Percentiles rank a stretch among this genome's conserved stretches.
phyloP scores from a whole-genome alignment of 352 stramenopile genomes.

The Globisporangium alternatum region DNA sequence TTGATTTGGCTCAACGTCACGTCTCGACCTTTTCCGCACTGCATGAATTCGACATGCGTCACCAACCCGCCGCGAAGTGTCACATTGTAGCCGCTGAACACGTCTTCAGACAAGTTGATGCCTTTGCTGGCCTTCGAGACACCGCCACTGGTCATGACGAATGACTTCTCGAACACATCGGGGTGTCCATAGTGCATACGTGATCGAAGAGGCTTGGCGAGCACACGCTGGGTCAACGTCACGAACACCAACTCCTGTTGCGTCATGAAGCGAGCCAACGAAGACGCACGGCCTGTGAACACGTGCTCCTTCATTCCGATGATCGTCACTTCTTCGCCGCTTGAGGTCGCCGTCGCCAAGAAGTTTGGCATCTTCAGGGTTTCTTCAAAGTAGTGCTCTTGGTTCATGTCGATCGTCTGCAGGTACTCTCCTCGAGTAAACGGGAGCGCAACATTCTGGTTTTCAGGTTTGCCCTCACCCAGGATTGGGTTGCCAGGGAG shows the following conservation, averaged over 20 bases:
- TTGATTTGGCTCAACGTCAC: slow-evolving; percentile 89
- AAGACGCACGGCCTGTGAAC: slow-evolving; percentile 85
- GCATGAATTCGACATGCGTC: slow-evolving; percentile 87
- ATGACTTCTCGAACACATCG: slow-evolving; percentile 87
- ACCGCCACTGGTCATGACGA: slow-evolving; percentile 79
- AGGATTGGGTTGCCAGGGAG: slow-evolving; percentile 87
- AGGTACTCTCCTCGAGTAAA: slow-evolving; percentile 87
- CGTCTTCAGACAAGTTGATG: slow-evolving; percentile 88
- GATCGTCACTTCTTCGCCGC: slow-evolving; percentile 70
- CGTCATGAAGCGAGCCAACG: slow-evolving; percentile 85
- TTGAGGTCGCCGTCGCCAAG: slow-evolving; percentile 56
- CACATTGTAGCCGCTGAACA: slow-evolving; percentile 88
- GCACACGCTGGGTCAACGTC: slow-evolving; percentile 78
- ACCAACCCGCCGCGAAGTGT: slow-evolving; percentile 77
- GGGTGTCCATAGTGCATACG: slow-evolving; percentile 89
- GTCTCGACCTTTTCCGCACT: slow-evolving; percentile 86
- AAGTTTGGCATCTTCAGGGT: slow-evolving; percentile 89
- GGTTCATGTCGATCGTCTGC: slow-evolving; percentile 91
- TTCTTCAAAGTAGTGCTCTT: slow-evolving; percentile 89
- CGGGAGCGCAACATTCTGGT: slow-evolving; percentile 85
- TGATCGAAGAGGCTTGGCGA: slow-evolving; percentile 70
- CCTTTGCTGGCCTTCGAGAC: slow-evolving; percentile 87
- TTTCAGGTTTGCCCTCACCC: slow-evolving; percentile 85
- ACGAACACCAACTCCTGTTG: slow-evolving; percentile 87
- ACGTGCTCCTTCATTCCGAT: slow-evolving; percentile 90